These are phyloP conservation scores for Yamagishiella unicocca DNA, from an alignment of 139 green algal genomes.

Conservation along the genomic window DNA sequence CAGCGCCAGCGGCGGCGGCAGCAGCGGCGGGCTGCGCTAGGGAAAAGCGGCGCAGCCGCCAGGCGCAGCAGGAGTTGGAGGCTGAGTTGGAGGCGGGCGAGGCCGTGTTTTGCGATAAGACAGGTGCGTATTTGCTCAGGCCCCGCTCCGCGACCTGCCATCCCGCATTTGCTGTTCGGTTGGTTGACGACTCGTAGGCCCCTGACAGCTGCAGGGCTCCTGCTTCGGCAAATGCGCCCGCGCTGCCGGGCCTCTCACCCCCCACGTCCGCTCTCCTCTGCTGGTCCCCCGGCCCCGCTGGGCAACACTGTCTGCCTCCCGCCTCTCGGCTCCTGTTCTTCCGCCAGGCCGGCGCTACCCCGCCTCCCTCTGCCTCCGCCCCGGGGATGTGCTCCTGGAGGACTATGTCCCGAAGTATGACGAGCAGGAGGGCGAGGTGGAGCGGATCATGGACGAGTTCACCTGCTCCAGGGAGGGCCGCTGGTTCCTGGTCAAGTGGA, in stretches of 20 bases:
- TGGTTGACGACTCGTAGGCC: too few species aligned
- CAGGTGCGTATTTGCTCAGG: too few species aligned
- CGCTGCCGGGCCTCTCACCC: too few species aligned
- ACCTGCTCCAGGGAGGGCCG: not conserved
- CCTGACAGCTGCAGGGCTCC: too few species aligned
- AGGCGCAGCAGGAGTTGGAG: not conserved
- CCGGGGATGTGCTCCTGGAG: not conserved
- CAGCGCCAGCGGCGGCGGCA: too few species aligned
- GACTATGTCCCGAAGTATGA: not conserved
- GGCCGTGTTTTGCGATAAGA: not conserved
- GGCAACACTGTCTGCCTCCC: too few species aligned
- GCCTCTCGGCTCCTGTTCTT: not conserved
- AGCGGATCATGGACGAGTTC: slow-evolving; percentile 11
- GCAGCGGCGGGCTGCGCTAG: not conserved
- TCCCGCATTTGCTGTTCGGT: too few species aligned
- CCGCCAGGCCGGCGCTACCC: slow-evolving; percentile 16
- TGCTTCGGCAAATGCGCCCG: too few species aligned
- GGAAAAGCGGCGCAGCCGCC: not conserved
- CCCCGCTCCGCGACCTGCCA: too few species aligned
- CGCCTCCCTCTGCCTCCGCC: not conserved
- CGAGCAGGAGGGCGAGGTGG: not conserved
- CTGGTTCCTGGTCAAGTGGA: not conserved
- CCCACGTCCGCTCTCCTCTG: too few species aligned
- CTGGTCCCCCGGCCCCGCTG: too few species aligned
- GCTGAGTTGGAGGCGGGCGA: not conserved